A percentile compares a stretch with the other conserved stretches of the same genome.
Evolutionary conservation across 192 early-diverging fungal species (phyloP).

Genomic region (Phycomyces blakesleeanus): DNA sequence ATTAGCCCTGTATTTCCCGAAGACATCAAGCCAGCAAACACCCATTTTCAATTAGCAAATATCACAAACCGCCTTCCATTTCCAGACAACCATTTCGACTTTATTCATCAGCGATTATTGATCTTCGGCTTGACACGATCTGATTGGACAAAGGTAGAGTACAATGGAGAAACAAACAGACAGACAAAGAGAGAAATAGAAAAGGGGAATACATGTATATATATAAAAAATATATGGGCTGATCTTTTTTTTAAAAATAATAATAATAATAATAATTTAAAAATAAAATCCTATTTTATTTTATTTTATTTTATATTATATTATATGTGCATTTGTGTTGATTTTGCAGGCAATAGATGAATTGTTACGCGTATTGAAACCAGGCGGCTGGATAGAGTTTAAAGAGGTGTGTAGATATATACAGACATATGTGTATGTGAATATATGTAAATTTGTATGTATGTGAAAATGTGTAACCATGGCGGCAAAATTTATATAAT

Average conservation of each 20-base stretch:
- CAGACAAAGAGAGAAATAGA: too few relatives aligned
- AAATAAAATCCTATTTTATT: not conserved
- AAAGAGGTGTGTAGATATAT: conserved; percentile 1
- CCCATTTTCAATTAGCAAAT: conserved; percentile 13
- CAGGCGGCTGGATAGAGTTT: conserved; percentile 33
- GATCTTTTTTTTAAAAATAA: too few relatives aligned
- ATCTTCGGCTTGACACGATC: conserved; percentile 20
- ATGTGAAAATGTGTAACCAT: not conserved
- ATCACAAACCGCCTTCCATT: conserved; percentile 24
- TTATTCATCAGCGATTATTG: conserved; percentile 24
- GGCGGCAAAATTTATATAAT: too few relatives aligned
- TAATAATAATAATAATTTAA: too few relatives aligned
- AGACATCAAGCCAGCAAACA: conserved; percentile 17
- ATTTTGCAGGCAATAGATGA: conserved; percentile 16
- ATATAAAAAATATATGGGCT: too few relatives aligned
- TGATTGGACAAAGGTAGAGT: conserved; percentile 18
- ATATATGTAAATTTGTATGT: too few relatives aligned
- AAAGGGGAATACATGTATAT: too few relatives aligned
- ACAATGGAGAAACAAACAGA: too few relatives aligned
- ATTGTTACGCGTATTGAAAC: conserved; percentile 20
- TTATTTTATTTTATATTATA: not conserved
- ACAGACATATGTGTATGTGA: too few relatives aligned
- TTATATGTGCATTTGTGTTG: not conserved
- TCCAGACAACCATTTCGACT: conserved; percentile 29
- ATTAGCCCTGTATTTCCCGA: conserved; percentile 36